A percentile compares a stretch with the other conserved stretches of the same genome.
Conservation (phyloP, 129 eudicot species). For the sunflower (Helianthus annuus) region DNA sequence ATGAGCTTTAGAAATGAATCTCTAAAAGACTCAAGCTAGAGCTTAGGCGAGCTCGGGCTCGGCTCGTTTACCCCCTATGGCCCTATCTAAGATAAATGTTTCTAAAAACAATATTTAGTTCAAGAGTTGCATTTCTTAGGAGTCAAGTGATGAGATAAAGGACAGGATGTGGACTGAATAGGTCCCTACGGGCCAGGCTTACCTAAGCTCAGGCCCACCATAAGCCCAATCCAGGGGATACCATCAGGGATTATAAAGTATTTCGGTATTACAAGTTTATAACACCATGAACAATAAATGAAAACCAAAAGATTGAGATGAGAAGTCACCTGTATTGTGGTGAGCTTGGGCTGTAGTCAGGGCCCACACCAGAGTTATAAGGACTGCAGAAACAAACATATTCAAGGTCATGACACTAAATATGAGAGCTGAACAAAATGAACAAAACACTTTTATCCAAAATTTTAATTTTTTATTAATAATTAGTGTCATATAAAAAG, state of each 20-base stretch:
- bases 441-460: neutral
- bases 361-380: slow-evolving; percentile 59
- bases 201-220: neutral
- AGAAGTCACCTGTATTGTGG: slow-evolving; percentile 78
- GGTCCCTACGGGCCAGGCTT: too few relatives aligned
- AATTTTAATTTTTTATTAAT: neutral
- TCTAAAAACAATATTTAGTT: too few relatives aligned
- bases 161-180: too few relatives aligned
- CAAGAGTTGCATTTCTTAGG: neutral
- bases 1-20: too few relatives aligned
- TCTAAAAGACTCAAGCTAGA: too few relatives aligned
- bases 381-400: slow-evolving; percentile 55
- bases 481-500: neutral
- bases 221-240: neutral
- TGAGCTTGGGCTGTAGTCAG: slow-evolving; percentile 89
- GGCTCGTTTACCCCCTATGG: too few relatives aligned
- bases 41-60: too few relatives aligned
- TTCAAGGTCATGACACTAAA: neutral
- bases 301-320: neutral
- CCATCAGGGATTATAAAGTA: neutral
- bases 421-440: neutral
- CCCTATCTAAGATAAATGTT: too few relatives aligned
- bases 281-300: neutral
- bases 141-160: neutral
- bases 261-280: neutral